These are phyloP conservation scores for Lepiota subincarnata DNA, from an alignment of 768 basidiomycete genomes.

Conservation along the genomic window DNA sequence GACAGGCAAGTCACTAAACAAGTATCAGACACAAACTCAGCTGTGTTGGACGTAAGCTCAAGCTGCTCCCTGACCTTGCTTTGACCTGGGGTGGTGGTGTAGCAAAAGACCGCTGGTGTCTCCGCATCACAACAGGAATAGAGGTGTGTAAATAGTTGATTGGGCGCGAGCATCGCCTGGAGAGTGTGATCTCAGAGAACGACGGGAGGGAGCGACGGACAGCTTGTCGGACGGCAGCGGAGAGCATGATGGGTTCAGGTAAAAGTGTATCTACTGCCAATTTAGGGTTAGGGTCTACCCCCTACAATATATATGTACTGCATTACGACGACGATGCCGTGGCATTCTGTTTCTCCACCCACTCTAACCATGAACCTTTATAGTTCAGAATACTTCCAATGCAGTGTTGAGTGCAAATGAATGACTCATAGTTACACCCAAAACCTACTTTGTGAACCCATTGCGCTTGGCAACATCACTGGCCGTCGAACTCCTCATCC, in stretches of 20 bases:
- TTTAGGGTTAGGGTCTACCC: constrained; percentile 27
- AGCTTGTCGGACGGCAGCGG: constrained; percentile 22
- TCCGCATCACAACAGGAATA: not conserved
- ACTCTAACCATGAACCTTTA: constrained; percentile 86
- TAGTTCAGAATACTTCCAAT: constrained; percentile 62
- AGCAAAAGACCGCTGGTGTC: constrained; percentile 29
- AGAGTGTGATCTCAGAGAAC: not conserved
- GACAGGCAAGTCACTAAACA: constrained; percentile 42
- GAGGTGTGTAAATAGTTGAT: not conserved
- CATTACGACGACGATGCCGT: constrained; percentile 16
- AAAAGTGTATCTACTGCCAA: constrained; percentile 12
- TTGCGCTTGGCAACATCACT: constrained; percentile 77
- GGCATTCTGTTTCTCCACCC: constrained; percentile 55
- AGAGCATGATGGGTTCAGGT: constrained; percentile 19
- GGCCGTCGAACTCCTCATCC: constrained; percentile 77
- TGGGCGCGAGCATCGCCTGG: not conserved
- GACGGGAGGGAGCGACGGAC: constrained; percentile 19
- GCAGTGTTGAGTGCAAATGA: not conserved
- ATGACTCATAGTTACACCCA: not conserved
- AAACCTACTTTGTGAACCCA: constrained; percentile 73
- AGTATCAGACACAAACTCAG: not conserved
- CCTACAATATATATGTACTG: not conserved
- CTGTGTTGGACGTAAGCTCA: not conserved
- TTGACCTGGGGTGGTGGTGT: constrained; percentile 59
- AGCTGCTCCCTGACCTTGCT: constrained; percentile 39